Base-by-base conservation (phyloP, 148 eudicot genomes). In the Rhododendron kiyosumense region DNA sequence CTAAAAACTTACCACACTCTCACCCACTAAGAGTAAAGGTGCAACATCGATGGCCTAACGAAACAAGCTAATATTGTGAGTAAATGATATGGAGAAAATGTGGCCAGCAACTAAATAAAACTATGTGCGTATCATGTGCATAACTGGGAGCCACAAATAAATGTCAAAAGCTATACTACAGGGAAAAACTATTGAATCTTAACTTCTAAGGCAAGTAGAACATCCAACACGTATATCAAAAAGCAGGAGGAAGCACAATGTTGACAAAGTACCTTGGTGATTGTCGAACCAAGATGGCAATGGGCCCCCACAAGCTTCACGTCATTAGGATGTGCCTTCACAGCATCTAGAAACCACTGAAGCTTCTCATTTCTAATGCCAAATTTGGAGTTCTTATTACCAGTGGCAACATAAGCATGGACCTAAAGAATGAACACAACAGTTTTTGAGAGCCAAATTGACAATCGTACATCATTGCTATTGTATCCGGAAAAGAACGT, bases 271-370 rank as follows among this genome's bases (percentile, higher is more conserved):
- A 97, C 98, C 96, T 97, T 94, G 81, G 98, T 94, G 71, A 97
- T 97, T 83, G 99, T 97, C 41, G 99, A 97, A 30, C 99, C 98
- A 81, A 95, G 98, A 93, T 97, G 99, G 87, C 99, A 97, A 88
- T 97, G 99, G 71, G 94, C 94, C 71, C 98, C 99, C 81, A 97
- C 98, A 49, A 97, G 92, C 94, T 95, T 94, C 86, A 97, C 86
- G 86, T 97, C 98, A 82, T 93, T 84, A 74, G 95, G 98, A 85
- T 97, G 95, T 59, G 99, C 96, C 90, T 95, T 97, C 87, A 97
- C 95, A 81, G 98, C 96, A 90, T 97, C 98, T 71, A 95, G 86
- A 92, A 97, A 97, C 99, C 99, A 97, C 67, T 94, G 98, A 84
- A 97, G 88, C 86, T 95, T 95, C 94, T 97, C 99, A 84, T 96